Evolutionary conservation across 2,329 filamentous ascomycete species (phyloP).

Genomic region (Incumbomyces delicatus): DNA sequence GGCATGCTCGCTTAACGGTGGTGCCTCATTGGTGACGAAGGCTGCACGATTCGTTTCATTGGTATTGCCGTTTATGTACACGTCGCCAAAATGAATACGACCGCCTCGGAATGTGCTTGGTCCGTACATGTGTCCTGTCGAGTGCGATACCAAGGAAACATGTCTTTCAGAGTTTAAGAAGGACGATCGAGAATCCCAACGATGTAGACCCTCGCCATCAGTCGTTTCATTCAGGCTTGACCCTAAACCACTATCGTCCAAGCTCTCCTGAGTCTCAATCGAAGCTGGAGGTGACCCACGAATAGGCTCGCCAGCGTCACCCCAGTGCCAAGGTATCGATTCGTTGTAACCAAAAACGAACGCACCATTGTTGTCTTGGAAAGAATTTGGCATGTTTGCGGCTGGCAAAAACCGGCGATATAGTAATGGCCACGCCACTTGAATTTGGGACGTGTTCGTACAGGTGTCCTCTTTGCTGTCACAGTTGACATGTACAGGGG

Average conservation of each 20-base stretch:
- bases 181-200: background rate
- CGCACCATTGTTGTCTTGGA: background rate
- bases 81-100: too few relatives aligned
- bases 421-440: background rate
- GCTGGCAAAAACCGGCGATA: background rate
- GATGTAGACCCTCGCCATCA: background rate
- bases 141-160: too few relatives aligned
- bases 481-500: conserved; percentile 17
- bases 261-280: background rate
- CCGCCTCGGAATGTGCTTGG: too few relatives aligned
- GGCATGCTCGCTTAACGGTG: too few relatives aligned
- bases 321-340: background rate
- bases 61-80: too few relatives aligned
- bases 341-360: conserved; percentile 6
- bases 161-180: background rate
- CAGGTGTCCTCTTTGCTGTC: conserved; percentile 5
- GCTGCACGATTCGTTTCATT: too few relatives aligned
- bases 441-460: background rate
- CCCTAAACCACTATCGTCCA: background rate
- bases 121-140: too few relatives aligned
- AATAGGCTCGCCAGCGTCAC: background rate
- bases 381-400: too few relatives aligned
- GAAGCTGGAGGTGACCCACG: background rate
- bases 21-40: too few relatives aligned
- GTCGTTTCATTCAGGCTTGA: background rate